These are phyloP conservation scores for Stylosanthes scabra DNA, from an alignment of 331 rosid genomes.

Conservation along the genomic window DNA sequence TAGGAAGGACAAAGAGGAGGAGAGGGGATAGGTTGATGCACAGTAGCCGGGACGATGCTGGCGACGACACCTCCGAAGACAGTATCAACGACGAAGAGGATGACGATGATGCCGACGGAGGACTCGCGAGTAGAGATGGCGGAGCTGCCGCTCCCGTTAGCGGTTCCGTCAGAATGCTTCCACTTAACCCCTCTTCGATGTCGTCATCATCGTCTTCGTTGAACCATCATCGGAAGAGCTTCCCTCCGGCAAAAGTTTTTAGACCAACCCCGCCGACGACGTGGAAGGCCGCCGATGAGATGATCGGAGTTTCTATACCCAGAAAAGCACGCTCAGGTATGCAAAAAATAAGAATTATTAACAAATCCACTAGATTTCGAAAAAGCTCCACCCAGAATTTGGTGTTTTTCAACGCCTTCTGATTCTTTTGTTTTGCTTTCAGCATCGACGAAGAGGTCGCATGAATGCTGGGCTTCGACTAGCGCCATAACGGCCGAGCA, in stretches of 20 bases:
- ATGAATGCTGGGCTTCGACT: constrained; percentile 77
- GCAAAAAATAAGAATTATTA: too few relatives aligned
- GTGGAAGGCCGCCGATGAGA: constrained; percentile 92
- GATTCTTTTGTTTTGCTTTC: constrained; percentile 2
- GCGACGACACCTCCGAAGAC: constrained; percentile 87
- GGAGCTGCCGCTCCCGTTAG: constrained; percentile 46
- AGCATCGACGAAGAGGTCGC: constrained; percentile 94
- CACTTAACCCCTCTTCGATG: constrained; percentile 67
- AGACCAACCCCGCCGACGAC: constrained; percentile 69
- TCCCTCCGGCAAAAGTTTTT: constrained; percentile 72
- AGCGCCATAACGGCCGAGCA: constrained; percentile 64
- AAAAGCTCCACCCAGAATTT: neutral
- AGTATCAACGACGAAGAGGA: constrained; percentile 87
- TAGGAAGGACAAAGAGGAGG: constrained; percentile 76
- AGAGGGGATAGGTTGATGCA: constrained; percentile 86
- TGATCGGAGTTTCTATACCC: constrained; percentile 91
- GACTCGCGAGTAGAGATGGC: constrained; percentile 39
- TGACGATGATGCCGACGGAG: constrained; percentile 53
- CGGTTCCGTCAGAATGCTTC: constrained; percentile 86
- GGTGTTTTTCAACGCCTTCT: constrained; percentile 17
- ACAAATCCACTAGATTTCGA: neutral
- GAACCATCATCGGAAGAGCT: constrained; percentile 80
- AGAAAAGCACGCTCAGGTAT: constrained; percentile 93
- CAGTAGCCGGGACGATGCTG: constrained; percentile 84
- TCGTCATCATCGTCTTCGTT: constrained; percentile 49